Conservation (phyloP, 129 eudicot genomes). For the Arctium minus region DNA sequence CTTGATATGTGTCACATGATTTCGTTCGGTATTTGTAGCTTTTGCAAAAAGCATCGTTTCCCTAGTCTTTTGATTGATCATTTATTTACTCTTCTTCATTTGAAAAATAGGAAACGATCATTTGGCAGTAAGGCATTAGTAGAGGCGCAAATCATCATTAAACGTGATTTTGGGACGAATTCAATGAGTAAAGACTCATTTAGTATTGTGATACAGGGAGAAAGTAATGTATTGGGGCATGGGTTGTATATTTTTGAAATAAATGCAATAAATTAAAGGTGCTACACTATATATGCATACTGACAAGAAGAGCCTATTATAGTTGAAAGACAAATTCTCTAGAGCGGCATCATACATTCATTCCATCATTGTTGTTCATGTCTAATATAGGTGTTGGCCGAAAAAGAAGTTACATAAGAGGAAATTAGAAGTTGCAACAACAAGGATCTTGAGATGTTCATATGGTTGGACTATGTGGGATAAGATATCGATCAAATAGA, state of each 20-base stretch:
- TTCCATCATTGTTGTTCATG: neutral
- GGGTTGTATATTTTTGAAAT: neutral
- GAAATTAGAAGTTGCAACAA: neutral
- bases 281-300: no score
- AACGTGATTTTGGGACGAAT: neutral
- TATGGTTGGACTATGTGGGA: neutral
- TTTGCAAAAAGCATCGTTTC: neutral
- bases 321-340: neutral
- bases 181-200: neutral
- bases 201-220: no score
- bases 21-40: neutral
- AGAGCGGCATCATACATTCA: neutral
- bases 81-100: no score
- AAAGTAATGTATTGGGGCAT: no score
- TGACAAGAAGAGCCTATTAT: neutral
- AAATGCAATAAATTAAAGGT: no score
- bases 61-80: neutral
- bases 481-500: neutral
- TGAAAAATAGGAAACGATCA: neutral
- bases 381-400: neutral
- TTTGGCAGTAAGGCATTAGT: neutral
- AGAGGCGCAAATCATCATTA: neutral
- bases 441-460: neutral
- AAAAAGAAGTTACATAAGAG: neutral
- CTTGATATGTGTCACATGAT: neutral